phyloP scores from a whole-genome alignment of 1,284 basidiomycete species.

The Cryptococcus neoformans region DNA sequence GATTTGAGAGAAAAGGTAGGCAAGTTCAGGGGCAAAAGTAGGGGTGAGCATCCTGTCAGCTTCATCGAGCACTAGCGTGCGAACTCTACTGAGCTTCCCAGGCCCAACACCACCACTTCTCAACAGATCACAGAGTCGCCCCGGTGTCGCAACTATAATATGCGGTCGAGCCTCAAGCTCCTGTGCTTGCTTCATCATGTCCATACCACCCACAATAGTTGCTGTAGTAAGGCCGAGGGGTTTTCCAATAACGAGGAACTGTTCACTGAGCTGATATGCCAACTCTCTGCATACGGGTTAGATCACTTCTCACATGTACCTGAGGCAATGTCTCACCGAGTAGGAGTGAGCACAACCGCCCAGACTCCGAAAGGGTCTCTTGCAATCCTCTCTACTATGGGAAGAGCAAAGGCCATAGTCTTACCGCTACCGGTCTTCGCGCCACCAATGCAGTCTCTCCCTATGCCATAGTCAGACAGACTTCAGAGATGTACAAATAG shows the following conservation, averaged over 20 bases:
- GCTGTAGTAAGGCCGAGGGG: slow-evolving; percentile 76
- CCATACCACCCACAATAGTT: slow-evolving; percentile 96
- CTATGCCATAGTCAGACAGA: slow-evolving; percentile 50
- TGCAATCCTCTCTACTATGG: slow-evolving; percentile 86
- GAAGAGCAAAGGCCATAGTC: slow-evolving; percentile 94
- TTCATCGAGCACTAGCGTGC: slow-evolving; percentile 91
- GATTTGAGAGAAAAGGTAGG: slow-evolving; percentile 71
- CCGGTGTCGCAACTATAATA: slow-evolving; percentile 93
- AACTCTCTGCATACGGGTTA: slow-evolving; percentile 66
- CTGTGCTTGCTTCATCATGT: slow-evolving; percentile 92
- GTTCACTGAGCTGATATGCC: slow-evolving; percentile 94
- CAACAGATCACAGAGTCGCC: slow-evolving; percentile 88
- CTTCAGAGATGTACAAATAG: background rate
- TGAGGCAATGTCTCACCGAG: slow-evolving; percentile 59
- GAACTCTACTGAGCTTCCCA: slow-evolving; percentile 80
- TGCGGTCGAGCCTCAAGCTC: slow-evolving; percentile 85
- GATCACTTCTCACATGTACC: background rate
- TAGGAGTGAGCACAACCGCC: slow-evolving; percentile 90
- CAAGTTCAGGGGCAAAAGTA: slow-evolving; percentile 84
- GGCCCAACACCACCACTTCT: slow-evolving; percentile 64
- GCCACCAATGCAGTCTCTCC: slow-evolving; percentile 91
- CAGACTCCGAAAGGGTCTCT: slow-evolving; percentile 91
- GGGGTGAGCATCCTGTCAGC: slow-evolving; percentile 89
- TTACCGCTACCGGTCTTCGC: slow-evolving; percentile 98
- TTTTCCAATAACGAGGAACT: slow-evolving; percentile 87